Percentiles rank a stretch among this genome's conserved stretches.
Conservation (phyloP, 495 filamentous ascomycete genomes). For the Rhypophila decipiens region DNA sequence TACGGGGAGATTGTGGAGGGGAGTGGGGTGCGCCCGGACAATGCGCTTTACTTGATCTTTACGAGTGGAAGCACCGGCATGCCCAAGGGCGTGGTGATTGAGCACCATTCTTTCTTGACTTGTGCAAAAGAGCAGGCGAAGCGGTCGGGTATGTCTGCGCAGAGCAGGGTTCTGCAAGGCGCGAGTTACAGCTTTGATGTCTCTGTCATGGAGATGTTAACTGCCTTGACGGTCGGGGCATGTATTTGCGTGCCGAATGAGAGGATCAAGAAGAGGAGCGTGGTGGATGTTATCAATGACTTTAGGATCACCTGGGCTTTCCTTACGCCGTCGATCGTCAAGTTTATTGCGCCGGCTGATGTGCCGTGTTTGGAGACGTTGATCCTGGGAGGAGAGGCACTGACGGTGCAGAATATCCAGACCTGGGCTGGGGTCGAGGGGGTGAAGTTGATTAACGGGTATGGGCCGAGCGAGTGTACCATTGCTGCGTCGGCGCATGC, state of each 20-base stretch:
- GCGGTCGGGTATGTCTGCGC: no score
- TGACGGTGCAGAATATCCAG: constrained; percentile 41
- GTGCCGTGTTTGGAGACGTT: constrained; percentile 42
- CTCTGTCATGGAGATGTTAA: constrained; percentile 47
- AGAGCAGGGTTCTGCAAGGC: constrained; percentile 51
- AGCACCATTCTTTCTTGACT: no score
- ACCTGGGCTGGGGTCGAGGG: constrained; percentile 51
- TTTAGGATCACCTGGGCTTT: constrained; percentile 16
- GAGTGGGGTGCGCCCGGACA: no score
- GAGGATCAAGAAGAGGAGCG: no score
- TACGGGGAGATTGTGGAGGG: no score
- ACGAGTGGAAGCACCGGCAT: no score
- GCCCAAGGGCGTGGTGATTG: no score
- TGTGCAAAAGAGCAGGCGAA: no score
- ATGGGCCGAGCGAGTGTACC: constrained; percentile 39
- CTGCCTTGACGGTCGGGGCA: constrained; percentile 51
- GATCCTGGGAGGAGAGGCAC: constrained; percentile 49
- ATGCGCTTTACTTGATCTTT: no score
- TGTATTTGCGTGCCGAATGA: constrained; percentile 54
- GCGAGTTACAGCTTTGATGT: constrained; percentile 55
- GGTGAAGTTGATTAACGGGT: constrained; percentile 34
- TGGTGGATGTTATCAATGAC: constrained; percentile 38
- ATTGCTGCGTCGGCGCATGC: constrained; percentile 12
- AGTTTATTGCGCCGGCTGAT: constrained; percentile 2
- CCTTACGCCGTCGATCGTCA: constrained; percentile 18